Conservation (phyloP, 495 filamentous ascomycete genomes). For the Podospora tetraspora region DNA sequence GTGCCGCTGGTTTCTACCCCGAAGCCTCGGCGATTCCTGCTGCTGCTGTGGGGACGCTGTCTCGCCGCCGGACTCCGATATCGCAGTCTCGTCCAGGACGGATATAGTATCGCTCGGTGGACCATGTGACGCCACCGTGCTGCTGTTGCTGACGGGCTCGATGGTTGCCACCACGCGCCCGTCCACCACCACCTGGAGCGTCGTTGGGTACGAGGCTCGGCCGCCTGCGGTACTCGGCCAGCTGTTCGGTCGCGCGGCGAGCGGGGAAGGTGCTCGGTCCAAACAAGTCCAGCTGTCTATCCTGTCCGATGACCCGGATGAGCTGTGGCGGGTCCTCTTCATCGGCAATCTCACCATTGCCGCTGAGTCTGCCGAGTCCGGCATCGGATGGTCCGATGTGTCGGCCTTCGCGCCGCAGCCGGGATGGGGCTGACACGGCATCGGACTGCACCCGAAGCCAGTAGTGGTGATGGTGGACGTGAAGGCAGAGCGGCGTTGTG, state of each 20-base stretch:
- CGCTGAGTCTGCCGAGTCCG: background rate
- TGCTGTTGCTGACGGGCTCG: background rate
- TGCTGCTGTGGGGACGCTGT: background rate
- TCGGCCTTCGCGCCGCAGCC: conserved; percentile 19
- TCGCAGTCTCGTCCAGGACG: conserved; percentile 7
- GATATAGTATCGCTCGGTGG: conserved; percentile 29
- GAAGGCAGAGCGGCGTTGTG: conserved; percentile 37
- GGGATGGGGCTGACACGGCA: conserved; percentile 9
- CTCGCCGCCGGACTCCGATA: conserved; percentile 7
- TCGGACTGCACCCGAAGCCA: conserved; percentile 38
- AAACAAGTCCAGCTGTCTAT: conserved; percentile 21
- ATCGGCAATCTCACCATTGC: background rate
- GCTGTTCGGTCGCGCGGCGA: conserved; percentile 28
- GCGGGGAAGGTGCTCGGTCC: conserved; percentile 29
- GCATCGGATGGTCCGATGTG: background rate
- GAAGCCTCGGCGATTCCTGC: background rate
- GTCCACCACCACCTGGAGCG: conserved; percentile 8
- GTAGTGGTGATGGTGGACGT: conserved; percentile 55
- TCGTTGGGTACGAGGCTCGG: conserved; percentile 14
- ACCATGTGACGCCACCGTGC: conserved; percentile 9
- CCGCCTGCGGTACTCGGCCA: conserved; percentile 23
- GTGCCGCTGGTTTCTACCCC: background rate
- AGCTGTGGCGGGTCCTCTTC: conserved; percentile 10
- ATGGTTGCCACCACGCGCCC: conserved; percentile 10
- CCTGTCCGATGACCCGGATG: conserved; percentile 10